Percentiles rank a stretch among this genome's conserved stretches.
phyloP scores from a whole-genome alignment of 2,329 filamentous ascomycete genomes.

The Ceratocystis huliohia region DNA sequence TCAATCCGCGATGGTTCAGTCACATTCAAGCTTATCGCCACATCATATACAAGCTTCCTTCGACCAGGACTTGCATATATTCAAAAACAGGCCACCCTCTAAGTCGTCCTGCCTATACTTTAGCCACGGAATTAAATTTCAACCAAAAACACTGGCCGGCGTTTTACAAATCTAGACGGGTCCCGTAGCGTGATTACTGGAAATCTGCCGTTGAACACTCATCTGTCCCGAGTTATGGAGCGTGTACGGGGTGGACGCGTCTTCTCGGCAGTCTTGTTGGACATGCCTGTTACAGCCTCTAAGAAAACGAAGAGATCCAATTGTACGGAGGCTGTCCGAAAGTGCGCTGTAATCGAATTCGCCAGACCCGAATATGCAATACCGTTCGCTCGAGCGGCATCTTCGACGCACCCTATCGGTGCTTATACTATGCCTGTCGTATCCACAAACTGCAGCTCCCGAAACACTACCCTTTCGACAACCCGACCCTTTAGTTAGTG shows the following conservation, averaged over 20 bases:
- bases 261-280: constrained; percentile 2
- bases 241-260: constrained; percentile 18
- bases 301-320: not conserved
- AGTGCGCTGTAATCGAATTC: constrained; percentile 16
- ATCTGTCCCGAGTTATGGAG: constrained; percentile 6
- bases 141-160: not conserved
- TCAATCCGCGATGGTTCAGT: not conserved
- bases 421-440: not conserved
- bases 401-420: constrained; percentile 8
- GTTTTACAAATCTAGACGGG: not conserved
- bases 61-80: not conserved
- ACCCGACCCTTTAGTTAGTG: too few relatives aligned
- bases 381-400: not conserved
- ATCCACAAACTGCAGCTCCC: not conserved
- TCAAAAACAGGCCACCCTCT: not conserved
- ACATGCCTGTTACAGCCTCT: not conserved
- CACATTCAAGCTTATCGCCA: not conserved
- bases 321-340: not conserved
- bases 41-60: not conserved
- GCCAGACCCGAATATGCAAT: constrained; percentile 11
- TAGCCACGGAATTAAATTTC: not conserved
- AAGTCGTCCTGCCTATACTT: not conserved
- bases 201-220: constrained; percentile 23
- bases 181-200: constrained; percentile 24
- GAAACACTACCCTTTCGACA: too few relatives aligned